Percentiles rank a stretch among this genome's conserved stretches.
These are phyloP conservation scores for Cryptosporidium muris DNA, from an alignment of 169 alveolate genomes.

Conservation along the genomic window DNA sequence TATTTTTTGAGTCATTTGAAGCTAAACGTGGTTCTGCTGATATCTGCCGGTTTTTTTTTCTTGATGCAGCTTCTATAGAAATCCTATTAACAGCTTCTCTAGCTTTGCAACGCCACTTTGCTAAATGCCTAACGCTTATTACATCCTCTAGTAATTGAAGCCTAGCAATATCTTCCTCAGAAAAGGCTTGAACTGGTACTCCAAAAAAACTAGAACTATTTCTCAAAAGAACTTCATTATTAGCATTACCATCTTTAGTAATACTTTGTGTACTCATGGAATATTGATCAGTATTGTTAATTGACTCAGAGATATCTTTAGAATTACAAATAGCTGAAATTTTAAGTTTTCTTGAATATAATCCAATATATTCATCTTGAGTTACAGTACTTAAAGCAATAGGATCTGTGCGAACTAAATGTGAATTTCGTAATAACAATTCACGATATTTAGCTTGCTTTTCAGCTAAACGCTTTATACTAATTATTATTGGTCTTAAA, in stretches of 20 bases:
- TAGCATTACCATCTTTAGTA: constrained; percentile 35
- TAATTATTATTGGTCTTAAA: constrained; percentile 53
- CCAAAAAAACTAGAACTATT: constrained; percentile 15
- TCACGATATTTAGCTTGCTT: constrained; percentile 63
- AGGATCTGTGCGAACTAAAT: constrained; percentile 49
- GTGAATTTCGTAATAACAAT: constrained; percentile 27
- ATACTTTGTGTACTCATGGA: not conserved
- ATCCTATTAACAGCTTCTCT: constrained; percentile 54
- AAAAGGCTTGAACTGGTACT: constrained; percentile 28
- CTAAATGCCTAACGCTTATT: constrained; percentile 43
- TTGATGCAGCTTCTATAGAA: constrained; percentile 65
- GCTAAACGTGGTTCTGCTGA: constrained; percentile 13
- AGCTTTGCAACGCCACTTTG: constrained; percentile 66
- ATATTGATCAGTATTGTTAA: no score
- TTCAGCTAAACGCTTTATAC: constrained; percentile 43
- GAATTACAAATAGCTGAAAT: constrained; percentile 10
- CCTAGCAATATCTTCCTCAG: constrained; percentile 7
- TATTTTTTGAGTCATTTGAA: no score
- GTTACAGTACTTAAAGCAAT: constrained; percentile 45
- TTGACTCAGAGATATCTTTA: no score
- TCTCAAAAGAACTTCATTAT: not conserved
- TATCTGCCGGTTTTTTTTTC: constrained; percentile 36
- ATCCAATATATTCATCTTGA: constrained; percentile 57
- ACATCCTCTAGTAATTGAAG: constrained; percentile 57
- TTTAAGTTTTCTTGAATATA: constrained; percentile 55